A percentile compares a stretch with the other conserved stretches of the same genome.
Evolutionary conservation across 768 basidiomycete species (phyloP).

Genomic region (Coprinopsis marcescibilis): DNA sequence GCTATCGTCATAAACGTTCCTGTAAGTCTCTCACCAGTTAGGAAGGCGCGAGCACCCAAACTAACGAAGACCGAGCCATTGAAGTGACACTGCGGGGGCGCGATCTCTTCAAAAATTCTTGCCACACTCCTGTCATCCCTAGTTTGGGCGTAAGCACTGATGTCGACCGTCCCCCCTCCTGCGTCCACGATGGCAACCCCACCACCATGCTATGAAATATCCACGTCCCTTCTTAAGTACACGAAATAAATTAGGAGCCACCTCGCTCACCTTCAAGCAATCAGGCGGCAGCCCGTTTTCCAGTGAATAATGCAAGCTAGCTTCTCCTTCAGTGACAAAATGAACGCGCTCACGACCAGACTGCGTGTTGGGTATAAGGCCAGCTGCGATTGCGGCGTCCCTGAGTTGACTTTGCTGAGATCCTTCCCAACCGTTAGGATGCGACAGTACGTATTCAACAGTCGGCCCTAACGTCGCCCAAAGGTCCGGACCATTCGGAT

Average conservation of each 20-base stretch:
- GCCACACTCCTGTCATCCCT: constrained; percentile 8
- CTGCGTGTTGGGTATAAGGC: constrained; percentile 31
- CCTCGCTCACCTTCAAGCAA: constrained; percentile 5
- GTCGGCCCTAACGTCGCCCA: constrained; percentile 22
- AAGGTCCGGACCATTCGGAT: constrained; percentile 27
- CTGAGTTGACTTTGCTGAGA: constrained; percentile 45
- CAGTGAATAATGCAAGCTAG: constrained; percentile 46
- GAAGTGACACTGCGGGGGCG: constrained; percentile 33
- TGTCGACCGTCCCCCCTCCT: constrained; percentile 56
- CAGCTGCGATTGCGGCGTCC: constrained; percentile 37
- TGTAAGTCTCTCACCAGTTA: constrained; percentile 27
- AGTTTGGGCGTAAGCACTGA: constrained; percentile 45
- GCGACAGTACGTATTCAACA: constrained; percentile 36
- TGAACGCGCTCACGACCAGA: constrained; percentile 32
- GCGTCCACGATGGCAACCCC: constrained; percentile 52
- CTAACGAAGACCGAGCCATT: constrained; percentile 43
- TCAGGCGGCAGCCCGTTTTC: constrained; percentile 12
- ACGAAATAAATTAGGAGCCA: neutral
- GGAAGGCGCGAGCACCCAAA: constrained; percentile 28
- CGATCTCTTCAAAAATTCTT: constrained; percentile 37
- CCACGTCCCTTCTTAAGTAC: constrained; percentile 29
- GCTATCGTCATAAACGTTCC: too few species aligned
- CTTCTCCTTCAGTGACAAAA: constrained; percentile 52
- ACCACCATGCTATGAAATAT: too few species aligned
- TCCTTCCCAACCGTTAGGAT: constrained; percentile 54